phyloP scores from a whole-genome alignment of 2,329 filamentous ascomycete genomes.

The Epichloe gansuensis region DNA sequence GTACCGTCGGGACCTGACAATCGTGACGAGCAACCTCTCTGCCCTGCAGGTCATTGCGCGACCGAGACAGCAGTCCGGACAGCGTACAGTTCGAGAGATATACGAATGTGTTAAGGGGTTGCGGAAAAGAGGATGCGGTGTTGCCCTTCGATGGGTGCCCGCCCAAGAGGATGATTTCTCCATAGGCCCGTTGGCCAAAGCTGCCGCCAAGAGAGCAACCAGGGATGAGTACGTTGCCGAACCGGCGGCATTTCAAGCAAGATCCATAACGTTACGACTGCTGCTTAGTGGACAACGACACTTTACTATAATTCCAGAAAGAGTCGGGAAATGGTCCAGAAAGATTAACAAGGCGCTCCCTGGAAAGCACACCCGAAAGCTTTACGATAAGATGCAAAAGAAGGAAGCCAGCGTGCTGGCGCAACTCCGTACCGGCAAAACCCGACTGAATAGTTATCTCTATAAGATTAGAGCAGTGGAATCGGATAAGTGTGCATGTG shows the following conservation, averaged over 20 bases:
- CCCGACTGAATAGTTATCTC: conserved; percentile 3
- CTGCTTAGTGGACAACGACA: too few species aligned
- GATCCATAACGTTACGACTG: too few species aligned
- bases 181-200: too few species aligned
- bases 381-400: conserved; percentile 3
- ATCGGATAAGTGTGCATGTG: conserved; percentile 2
- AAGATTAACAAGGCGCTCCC: conserved; percentile 6
- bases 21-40: conserved; percentile 5
- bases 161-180: too few species aligned
- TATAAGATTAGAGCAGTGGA: conserved; percentile 4
- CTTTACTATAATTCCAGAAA: neutral
- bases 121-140: too few species aligned
- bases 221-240: too few species aligned
- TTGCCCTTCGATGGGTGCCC: too few species aligned
- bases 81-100: conserved; percentile 1
- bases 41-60: conserved; percentile 6
- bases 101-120: neutral
- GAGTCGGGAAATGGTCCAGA: conserved; percentile 5
- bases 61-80: conserved; percentile 6
- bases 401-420: conserved; percentile 3
- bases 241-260: too few species aligned
- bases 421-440: conserved; percentile 5
- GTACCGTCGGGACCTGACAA: conserved; percentile 6
- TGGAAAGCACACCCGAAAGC: conserved; percentile 2
- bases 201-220: too few species aligned